Evolutionary conservation across 2,329 filamentous ascomycete species (phyloP).

Genomic region (Apiospora rasikravindrae): DNA sequence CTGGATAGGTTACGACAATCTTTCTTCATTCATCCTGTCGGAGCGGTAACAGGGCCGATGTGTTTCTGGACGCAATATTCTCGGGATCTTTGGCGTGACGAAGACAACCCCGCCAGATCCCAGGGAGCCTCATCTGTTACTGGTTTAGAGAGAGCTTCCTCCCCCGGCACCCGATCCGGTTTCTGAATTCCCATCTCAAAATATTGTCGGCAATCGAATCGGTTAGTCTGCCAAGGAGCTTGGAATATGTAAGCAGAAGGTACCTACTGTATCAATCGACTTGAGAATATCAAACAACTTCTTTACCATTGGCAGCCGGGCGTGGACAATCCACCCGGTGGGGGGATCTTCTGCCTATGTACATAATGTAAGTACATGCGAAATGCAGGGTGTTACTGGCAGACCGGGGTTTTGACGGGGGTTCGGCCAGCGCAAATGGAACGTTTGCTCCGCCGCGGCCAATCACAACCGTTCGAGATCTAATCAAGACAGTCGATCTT

Average conservation of each 20-base stretch:
- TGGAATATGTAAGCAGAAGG: too few relatives aligned
- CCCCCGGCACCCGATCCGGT: neutral
- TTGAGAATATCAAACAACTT: neutral
- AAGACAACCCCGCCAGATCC: neutral
- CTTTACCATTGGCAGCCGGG: neutral
- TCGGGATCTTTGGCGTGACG: neutral
- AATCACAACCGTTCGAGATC: neutral
- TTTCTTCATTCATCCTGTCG: too few relatives aligned
- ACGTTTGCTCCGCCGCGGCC: conserved; percentile 16
- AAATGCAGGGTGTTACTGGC: neutral
- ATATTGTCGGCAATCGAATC: neutral
- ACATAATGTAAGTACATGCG: too few relatives aligned
- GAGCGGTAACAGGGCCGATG: neutral
- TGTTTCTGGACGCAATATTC: neutral
- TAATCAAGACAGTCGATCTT: conserved; percentile 15
- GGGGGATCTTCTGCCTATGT: neutral
- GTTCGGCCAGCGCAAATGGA: neutral
- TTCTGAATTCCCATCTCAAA: neutral
- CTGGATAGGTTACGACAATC: too few relatives aligned
- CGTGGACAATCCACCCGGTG: neutral
- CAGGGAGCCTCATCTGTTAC: neutral
- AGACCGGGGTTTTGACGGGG: neutral
- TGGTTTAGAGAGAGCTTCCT: neutral
- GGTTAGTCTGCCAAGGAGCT: neutral
- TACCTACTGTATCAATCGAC: too few relatives aligned